These are phyloP conservation scores for Entomophthora muscae DNA, from an alignment of 371 early-diverging fungal species.

Conservation along the genomic window DNA sequence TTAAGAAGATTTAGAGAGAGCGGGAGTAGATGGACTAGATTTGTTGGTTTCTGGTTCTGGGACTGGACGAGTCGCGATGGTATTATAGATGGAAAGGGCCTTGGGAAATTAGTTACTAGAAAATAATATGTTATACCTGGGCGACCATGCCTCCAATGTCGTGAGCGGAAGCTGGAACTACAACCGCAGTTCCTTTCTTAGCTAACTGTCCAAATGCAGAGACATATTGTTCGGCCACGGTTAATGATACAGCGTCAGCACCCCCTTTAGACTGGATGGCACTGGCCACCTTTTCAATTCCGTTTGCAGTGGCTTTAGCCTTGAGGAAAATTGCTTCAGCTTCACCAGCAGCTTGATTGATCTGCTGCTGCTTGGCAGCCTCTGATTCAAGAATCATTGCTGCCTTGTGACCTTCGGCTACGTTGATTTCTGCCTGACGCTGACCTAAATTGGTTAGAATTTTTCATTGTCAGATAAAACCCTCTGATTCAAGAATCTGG, in stretches of 20 bases:
- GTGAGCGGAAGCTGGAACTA: slow-evolving; percentile 71
- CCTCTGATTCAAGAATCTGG: slow-evolving; percentile 91
- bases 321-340: slow-evolving; percentile 75
- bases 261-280: slow-evolving; percentile 52
- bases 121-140: slow-evolving; percentile 26
- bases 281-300: slow-evolving; percentile 58
- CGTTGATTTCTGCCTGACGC: slow-evolving; percentile 91
- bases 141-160: slow-evolving; percentile 74
- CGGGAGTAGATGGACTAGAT: too few relatives aligned
- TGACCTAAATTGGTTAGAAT: slow-evolving; percentile 21
- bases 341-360: slow-evolving; percentile 78
- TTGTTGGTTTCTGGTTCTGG: not conserved
- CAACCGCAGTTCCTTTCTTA: slow-evolving; percentile 81
- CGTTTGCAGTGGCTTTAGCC: slow-evolving; percentile 67
- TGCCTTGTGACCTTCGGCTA: slow-evolving; percentile 91
- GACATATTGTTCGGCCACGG: slow-evolving; percentile 94
- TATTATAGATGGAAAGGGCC: slow-evolving; percentile 3
- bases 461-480: slow-evolving; percentile 12
- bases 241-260: slow-evolving; percentile 73
- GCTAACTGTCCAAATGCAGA: slow-evolving; percentile 85
- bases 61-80: not conserved
- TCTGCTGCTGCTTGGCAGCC: slow-evolving; percentile 71
- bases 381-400: slow-evolving; percentile 87
- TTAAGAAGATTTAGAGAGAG: too few relatives aligned
- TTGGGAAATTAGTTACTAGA: not conserved